Conservation (phyloP, 768 basidiomycete genomes). For the Lentinula sp. region DNA sequence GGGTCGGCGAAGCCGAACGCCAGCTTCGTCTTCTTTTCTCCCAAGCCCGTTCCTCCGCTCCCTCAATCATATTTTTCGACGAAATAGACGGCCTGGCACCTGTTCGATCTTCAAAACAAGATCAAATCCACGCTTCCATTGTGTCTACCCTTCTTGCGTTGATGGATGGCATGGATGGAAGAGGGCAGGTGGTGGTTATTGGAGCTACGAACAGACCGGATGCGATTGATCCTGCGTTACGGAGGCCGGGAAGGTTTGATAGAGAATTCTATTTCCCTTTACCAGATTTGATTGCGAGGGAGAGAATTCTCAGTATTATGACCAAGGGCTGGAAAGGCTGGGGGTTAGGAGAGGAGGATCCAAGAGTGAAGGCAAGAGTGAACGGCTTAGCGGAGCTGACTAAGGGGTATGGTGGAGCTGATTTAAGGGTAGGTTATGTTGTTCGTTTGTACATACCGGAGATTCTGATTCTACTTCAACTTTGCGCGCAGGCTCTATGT, state of each 20-base stretch:
- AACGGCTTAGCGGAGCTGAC: slow-evolving; percentile 78
- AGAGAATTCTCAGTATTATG: slow-evolving; percentile 87
- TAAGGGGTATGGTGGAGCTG: slow-evolving; percentile 90
- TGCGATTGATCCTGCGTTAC: slow-evolving; percentile 92
- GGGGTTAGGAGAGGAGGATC: slow-evolving; percentile 24
- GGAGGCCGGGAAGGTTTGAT: slow-evolving; percentile 94
- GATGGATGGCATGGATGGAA: slow-evolving; percentile 99
- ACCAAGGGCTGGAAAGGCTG: slow-evolving; percentile 88
- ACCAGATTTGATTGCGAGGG: slow-evolving; percentile 76
- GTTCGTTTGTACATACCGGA: not conserved
- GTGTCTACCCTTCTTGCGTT: slow-evolving; percentile 93
- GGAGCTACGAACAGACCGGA: slow-evolving; percentile 98
- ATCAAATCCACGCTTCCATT: slow-evolving; percentile 97
- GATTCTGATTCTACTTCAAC: not conserved
- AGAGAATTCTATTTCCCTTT: slow-evolving; percentile 97
- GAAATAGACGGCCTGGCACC: slow-evolving; percentile 99
- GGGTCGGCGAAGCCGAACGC: slow-evolving; percentile 98
- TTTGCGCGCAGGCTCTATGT: slow-evolving; percentile 68
- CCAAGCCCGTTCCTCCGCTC: slow-evolving; percentile 88
- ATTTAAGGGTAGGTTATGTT: slow-evolving; percentile 68
- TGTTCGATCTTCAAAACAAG: slow-evolving; percentile 96
- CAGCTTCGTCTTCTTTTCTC: slow-evolving; percentile 94
- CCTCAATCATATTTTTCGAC: slow-evolving; percentile 98
- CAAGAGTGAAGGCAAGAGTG: slow-evolving; percentile 16
- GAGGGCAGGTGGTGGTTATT: slow-evolving; percentile 95